Evolutionary conservation across 768 basidiomycete species (phyloP), one percentile per base, ranked within the genome.

Genomic region (Exsudoporus frostii): DNA sequence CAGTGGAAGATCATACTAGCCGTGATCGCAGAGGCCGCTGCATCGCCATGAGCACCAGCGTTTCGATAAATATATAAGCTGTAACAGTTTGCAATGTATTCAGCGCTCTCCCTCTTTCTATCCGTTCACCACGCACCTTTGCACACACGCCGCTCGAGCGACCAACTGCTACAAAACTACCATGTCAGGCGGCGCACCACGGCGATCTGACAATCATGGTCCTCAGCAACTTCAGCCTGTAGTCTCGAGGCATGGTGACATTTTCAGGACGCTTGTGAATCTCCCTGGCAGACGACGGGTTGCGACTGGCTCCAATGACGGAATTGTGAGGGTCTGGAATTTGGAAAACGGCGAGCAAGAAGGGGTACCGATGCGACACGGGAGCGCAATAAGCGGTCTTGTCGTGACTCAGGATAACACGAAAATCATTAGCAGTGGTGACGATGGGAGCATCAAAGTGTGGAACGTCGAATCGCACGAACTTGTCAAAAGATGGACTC

Each of bases 391-490:
- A 15, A 0, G 0, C 1, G n/a, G 19, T 13, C 32, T 40, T 7
- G 19, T 24, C 14, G 33, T 40, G 7, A 39, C 45, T 11, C 34
- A 5, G 13, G 34, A 39, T 13, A 7, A n/a, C 7, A 40, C 33
- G 1, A 47, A 27, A 13, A 39, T 47, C 2, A 24, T 40, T 1
- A 14, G 46, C 46, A 9, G 24, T 33, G 45, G n/a, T n/a, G 3
- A 7, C 0, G 22, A 32, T 1, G 34, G 40, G 9, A 3, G 1
- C 1, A 30, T 53, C 33, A 61, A 11, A 13, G 29, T 52, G 1
- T 54, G 55, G 59, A 38, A 54, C 14, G 38, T 32, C 15, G 38
- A 27, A 22, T 38, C 59, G 3, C 25, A n/a, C 42, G 4, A 4
- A 13, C 11, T 30, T 1, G 9, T 42, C 41, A 17, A 2, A 0